These are phyloP conservation scores for Sporothrix euskadiensis DNA, from an alignment of 2,329 filamentous ascomycete genomes.

Conservation along the genomic window DNA sequence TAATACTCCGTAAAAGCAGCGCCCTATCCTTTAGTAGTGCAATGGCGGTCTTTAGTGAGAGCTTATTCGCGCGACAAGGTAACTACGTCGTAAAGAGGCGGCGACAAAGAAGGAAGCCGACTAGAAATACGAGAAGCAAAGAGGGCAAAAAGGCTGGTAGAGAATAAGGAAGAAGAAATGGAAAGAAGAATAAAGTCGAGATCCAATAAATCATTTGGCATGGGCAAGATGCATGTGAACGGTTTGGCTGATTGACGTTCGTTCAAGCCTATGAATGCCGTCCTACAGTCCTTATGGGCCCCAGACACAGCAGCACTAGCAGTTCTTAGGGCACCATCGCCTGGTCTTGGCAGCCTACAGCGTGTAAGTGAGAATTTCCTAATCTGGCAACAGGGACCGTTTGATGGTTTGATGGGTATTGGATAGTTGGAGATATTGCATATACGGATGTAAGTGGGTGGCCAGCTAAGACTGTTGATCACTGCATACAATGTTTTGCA, in stretches of 20 bases:
- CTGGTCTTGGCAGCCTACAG: constrained; percentile 8
- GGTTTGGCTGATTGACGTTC: not conserved
- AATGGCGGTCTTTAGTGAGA: not conserved
- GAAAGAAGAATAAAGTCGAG: not conserved
- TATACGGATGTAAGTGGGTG: not conserved
- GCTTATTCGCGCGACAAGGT: constrained; percentile 7
- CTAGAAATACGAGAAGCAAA: not conserved
- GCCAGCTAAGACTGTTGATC: not conserved
- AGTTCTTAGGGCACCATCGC: not conserved
- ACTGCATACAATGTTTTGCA: no score
- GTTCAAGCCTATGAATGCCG: not conserved
- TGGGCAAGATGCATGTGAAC: not conserved
- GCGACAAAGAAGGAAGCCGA: not conserved
- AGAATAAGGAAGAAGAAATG: not conserved
- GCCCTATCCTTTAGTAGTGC: not conserved
- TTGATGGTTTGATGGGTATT: not conserved
- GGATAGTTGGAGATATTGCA: not conserved
- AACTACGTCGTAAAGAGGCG: not conserved
- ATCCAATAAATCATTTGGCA: not conserved
- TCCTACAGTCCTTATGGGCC: not conserved
- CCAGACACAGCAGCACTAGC: not conserved
- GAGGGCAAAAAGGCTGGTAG: not conserved
- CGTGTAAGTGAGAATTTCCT: constrained; percentile 26
- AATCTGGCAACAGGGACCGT: constrained; percentile 5
- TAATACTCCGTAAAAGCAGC: not conserved